Base-by-base conservation (phyloP, 2,329 filamentous ascomycete genomes). In the Nothopassalora personata region DNA sequence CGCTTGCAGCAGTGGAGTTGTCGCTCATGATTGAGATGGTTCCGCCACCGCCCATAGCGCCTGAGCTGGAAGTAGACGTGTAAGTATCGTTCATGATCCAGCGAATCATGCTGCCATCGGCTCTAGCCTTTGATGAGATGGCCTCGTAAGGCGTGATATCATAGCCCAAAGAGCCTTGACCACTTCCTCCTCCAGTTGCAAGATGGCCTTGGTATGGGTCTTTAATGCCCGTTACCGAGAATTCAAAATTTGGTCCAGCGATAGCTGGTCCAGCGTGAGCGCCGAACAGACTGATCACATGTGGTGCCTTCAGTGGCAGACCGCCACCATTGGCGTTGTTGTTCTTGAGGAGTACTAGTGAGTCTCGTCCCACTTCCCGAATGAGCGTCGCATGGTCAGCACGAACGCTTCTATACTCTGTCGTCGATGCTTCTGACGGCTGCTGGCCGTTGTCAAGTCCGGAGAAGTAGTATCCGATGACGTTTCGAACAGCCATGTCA, bases 301-400 rank as follows among this genome's bases (percentile, higher is more conserved):
- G 68, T 5, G 74, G 73, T 23, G 78, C 78, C 18, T 79, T 68
- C 3, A 85, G 71, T 0, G 83, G 83, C 1, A 86, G 63, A 18
- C 57, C 62, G 49, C 50, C 47, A 10, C 54, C 56, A 23, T 47
- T 57, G 0, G 77, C 75, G 56, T 83, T 80, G 27, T 80, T 80
- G 59, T 88, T 84, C 73, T 92, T 93, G 23, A 86, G 71, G 43
- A 86, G 66, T 0, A 83, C 83, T 5, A 60, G 47, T 1, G 58
- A 59, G 27, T 64, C 53, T n/a, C 46, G 15, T 5, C 45, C 55
- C 19, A 63, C 43, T 27, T 54, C 54, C 7, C 58, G 55, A 19
- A 63, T 65, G 15, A 63, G 49, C 51, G 55, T 52, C 8, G 60
- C 57, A 31, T 64, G 62, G 48, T 61, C 51, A 1, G 48, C 61